These are phyloP conservation scores for Obba rivulosa DNA, from an alignment of 768 basidiomycete genomes.

Conservation along the genomic window DNA sequence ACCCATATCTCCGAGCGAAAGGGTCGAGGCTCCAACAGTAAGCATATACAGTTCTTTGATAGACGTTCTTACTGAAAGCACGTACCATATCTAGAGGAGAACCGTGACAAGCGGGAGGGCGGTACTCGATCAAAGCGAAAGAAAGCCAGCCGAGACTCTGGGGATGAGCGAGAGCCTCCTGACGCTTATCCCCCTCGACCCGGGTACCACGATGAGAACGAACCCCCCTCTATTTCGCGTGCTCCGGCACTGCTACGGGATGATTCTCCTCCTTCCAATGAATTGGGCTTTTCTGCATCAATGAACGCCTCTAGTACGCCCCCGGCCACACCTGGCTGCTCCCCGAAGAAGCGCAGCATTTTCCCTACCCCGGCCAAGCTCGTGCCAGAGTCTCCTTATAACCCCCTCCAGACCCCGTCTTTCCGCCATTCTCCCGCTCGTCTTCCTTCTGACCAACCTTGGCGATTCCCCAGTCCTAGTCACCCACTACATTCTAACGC, in stretches of 20 bases:
- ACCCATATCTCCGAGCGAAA: conserved; percentile 54
- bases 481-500: conserved; percentile 67
- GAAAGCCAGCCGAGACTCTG: too few species aligned
- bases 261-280: neutral
- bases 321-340: conserved; percentile 20
- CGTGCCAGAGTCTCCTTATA: conserved; percentile 67
- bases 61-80: too few species aligned
- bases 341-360: conserved; percentile 19
- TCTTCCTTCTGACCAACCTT: conserved; percentile 74
- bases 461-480: conserved; percentile 76
- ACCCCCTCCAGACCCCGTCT: conserved; percentile 68
- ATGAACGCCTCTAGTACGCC: conserved; percentile 16
- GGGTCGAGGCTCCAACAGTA: conserved; percentile 62
- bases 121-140: too few species aligned
- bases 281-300: neutral
- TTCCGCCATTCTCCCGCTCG: conserved; percentile 75
- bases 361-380: conserved; percentile 1
- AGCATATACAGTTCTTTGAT: conserved; percentile 17
- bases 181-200: neutral
- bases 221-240: neutral
- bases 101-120: too few species aligned
- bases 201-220: neutral
- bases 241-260: conserved; percentile 1
- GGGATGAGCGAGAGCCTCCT: too few species aligned
- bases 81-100: too few species aligned